phyloP scores from a whole-genome alignment of 768 basidiomycete species.

The Suillus placidus region DNA sequence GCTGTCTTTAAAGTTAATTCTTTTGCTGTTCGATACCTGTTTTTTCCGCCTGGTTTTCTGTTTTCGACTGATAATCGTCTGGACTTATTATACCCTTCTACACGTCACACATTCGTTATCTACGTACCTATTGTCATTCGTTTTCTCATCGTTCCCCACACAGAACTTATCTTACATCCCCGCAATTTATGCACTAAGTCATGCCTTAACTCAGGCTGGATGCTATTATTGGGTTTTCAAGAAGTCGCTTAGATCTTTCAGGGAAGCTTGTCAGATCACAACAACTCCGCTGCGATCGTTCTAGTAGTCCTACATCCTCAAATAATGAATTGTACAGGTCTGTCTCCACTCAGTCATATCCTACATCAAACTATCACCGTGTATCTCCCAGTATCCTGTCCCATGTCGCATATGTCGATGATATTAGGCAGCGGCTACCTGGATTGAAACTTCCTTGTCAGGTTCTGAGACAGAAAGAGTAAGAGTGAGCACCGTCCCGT shows the following conservation, averaged over 20 bases:
- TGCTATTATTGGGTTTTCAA: neutral
- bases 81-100: neutral
- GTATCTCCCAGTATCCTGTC: neutral
- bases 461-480: neutral
- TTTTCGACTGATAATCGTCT: neutral
- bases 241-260: neutral
- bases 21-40: neutral
- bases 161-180: constrained; percentile 2
- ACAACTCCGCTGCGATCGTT: neutral
- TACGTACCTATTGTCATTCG: neutral
- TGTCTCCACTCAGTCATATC: neutral
- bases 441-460: neutral
- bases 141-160: neutral
- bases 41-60: neutral
- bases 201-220: neutral
- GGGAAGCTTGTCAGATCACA: neutral
- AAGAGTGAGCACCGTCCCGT: neutral
- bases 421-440: neutral
- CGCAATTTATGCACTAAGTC: constrained; percentile 4
- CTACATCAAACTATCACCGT: neutral
- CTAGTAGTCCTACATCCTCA: neutral
- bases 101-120: neutral
- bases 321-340: neutral
- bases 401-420: neutral
- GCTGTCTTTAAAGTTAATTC: neutral